Conservation (phyloP, 108 stramenopile species). For the Skeletonema grethae region DNA sequence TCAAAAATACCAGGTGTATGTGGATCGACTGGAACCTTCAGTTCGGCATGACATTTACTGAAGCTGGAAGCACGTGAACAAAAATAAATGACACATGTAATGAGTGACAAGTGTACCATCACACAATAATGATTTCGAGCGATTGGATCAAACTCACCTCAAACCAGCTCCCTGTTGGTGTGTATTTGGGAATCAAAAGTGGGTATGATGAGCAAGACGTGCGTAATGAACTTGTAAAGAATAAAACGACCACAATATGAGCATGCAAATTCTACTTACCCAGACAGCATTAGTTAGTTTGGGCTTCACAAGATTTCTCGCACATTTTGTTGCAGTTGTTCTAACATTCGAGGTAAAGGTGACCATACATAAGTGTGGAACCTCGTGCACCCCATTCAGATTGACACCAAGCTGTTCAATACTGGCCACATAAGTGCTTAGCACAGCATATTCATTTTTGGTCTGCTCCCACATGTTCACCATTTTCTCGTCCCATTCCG, state of each 20-base stretch:
- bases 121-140: no score
- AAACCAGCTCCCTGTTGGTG: constrained; percentile 75
- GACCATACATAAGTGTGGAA: constrained; percentile 85
- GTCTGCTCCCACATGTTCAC: constrained; percentile 76
- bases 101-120: no score
- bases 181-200: no score
- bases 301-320: constrained; percentile 53
- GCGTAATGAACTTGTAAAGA: no score
- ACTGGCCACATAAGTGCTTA: constrained; percentile 84
- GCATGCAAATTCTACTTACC: not conserved
- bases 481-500: constrained; percentile 63
- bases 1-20: constrained; percentile 86
- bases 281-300: constrained; percentile 86
- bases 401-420: constrained; percentile 65
- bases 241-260: no score
- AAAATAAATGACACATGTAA: no score
- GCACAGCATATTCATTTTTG: constrained; percentile 89
- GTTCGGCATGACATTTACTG: constrained; percentile 87
- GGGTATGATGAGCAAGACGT: no score
- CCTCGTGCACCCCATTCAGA: constrained; percentile 48
- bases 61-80: constrained; percentile 27
- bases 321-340: constrained; percentile 74
- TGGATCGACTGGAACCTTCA: constrained; percentile 89
- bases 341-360: constrained; percentile 64
- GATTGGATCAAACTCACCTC: not conserved